These are phyloP conservation scores for Elongisporangium anandrum DNA, from an alignment of 352 stramenopile species.

Conservation along the genomic window DNA sequence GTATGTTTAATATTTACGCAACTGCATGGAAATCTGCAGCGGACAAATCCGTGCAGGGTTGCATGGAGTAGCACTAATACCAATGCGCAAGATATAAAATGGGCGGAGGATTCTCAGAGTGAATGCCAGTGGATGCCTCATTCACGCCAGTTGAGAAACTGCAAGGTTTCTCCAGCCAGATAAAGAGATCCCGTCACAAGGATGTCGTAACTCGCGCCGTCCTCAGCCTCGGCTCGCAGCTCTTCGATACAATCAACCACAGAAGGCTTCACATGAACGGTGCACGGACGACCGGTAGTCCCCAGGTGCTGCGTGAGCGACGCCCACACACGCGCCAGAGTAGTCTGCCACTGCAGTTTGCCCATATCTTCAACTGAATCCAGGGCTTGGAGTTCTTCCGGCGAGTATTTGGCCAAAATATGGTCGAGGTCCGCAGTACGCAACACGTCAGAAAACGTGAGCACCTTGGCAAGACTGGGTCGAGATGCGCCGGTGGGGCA, in stretches of 20 bases:
- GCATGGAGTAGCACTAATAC: conserved; percentile 3
- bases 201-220: conserved; percentile 19
- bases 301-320: conserved; percentile 17
- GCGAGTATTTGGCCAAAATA: conserved; percentile 35
- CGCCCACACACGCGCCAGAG: conserved; percentile 47
- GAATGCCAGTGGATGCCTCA: conserved; percentile 16
- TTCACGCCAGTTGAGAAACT: conserved; percentile 62
- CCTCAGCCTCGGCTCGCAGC: conserved; percentile 27
- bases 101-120: background rate
- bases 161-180: conserved; percentile 58
- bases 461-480: conserved; percentile 60
- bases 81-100: conserved; percentile 4
- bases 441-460: conserved; percentile 63
- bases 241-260: conserved; percentile 61
- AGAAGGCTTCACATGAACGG: conserved; percentile 42
- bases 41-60: background rate
- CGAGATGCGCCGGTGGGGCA: conserved; percentile 57
- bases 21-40: background rate
- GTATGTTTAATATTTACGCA: background rate
- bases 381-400: conserved; percentile 32
- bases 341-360: conserved; percentile 49
- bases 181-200: conserved; percentile 78
- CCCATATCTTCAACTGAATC: conserved; percentile 37
- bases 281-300: conserved; percentile 1
- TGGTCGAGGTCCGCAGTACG: conserved; percentile 25